These are phyloP conservation scores for Tolypocladium amazonense DNA, from an alignment of 2,329 filamentous ascomycete species.

Conservation along the genomic window DNA sequence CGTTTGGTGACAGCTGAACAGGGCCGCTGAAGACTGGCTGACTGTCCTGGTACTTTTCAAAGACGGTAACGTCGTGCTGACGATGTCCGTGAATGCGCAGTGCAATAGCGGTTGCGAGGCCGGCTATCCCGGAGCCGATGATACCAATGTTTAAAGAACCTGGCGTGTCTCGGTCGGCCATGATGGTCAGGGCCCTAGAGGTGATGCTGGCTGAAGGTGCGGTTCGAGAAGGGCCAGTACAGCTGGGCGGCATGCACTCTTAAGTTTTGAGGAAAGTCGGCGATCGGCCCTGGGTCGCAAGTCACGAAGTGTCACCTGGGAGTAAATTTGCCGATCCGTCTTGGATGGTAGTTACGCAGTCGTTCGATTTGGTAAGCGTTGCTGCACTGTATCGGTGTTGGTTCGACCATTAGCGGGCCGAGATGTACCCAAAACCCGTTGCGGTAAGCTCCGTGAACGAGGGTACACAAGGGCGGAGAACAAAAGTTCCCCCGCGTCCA, in stretches of 20 bases:
- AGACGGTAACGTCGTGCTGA: neutral
- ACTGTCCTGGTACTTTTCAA: neutral
- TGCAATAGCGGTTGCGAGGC: neutral
- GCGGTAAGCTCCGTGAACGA: too few relatives aligned
- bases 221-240: neutral
- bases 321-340: neutral
- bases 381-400: neutral
- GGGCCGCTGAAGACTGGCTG: neutral
- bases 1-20: neutral
- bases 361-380: neutral
- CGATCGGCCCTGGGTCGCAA: neutral
- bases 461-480: too few relatives aligned
- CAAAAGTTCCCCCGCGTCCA: too few relatives aligned
- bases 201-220: neutral
- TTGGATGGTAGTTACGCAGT: neutral
- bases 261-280: neutral
- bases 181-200: neutral
- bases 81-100: neutral
- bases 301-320: neutral
- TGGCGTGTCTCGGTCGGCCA: neutral
- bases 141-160: neutral
- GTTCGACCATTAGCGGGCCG: too few relatives aligned
- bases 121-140: neutral
- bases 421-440: too few relatives aligned
- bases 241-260: neutral